Evolutionary conservation across 2,329 filamentous ascomycete species (phyloP), one percentile per base, ranked within the genome.

Genomic region (Botryotinia narcissicola): DNA sequence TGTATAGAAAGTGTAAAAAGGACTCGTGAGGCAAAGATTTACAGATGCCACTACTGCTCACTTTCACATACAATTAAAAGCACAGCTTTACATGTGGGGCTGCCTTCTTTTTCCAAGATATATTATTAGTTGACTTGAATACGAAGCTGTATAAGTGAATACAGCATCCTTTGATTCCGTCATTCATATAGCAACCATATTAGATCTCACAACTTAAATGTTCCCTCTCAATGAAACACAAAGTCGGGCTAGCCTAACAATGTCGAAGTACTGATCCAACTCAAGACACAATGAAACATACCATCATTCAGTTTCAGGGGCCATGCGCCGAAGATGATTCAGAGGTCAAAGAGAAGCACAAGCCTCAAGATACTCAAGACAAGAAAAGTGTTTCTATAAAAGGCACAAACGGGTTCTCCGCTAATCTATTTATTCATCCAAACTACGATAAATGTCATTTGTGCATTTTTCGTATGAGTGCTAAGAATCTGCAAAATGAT

Each of bases 11-110:
- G 22, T 51, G 10, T 25, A 25, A 4, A 48, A 32, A 32, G 32
- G 32, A 32, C 32, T 32, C 32, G 32, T 32, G 32, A 32, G 32
- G 32, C 32, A 32, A 32, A 32, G 32, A 32, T 32, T 32, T 32
- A 32, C 32, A 32, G 32, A 7, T 14, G 32, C 20, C 20, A 37
- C 20, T 37, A 60, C 32, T 60, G 57, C 4, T 25, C 7, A 25
- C 9, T 60, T 25, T 14, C 2, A 25, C 1, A 2, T 14, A 25
- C 2, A 16, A 1, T 8, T 20, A 4, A 60, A 22, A 3, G 4
- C 12, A 7, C 20, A 5, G 32, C 35, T 37, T 12, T 51, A n/a
- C 2, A 51, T 14, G 22, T n/a, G 46, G 44, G 44, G 44, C 20
- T 8, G 42, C 1, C 18, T 44, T 48, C 9, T 48, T 10, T 25